These are phyloP conservation scores for Monosporascus sp. DNA, from an alignment of 2,329 filamentous ascomycete genomes.

Conservation along the genomic window DNA sequence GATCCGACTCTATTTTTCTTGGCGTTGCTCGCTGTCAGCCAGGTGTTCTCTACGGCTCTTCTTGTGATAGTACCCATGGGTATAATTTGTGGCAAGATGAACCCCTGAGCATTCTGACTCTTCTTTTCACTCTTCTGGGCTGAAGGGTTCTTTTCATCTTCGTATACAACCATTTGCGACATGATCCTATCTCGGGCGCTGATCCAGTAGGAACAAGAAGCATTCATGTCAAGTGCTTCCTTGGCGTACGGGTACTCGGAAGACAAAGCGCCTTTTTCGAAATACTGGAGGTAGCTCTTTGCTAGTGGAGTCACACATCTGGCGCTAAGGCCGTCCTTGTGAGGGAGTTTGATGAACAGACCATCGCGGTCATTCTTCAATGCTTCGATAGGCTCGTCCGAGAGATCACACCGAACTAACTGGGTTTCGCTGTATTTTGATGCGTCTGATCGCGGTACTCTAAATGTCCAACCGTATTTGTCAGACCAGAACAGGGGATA, in stretches of 20 bases:
- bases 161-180: conserved; percentile 92
- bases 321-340: conserved; percentile 86
- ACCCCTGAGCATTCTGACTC: conserved; percentile 48
- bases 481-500: conserved; percentile 91
- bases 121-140: conserved; percentile 15
- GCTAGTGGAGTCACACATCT: conserved; percentile 84
- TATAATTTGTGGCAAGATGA: conserved; percentile 91
- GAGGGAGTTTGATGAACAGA: conserved; percentile 86
- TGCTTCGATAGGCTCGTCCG: conserved; percentile 62
- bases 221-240: conserved; percentile 96
- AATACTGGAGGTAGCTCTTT: conserved; percentile 85
- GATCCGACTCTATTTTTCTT: conserved; percentile 95
- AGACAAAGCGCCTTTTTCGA: conserved; percentile 81
- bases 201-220: conserved; percentile 98
- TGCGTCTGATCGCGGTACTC: conserved; percentile 59
- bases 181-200: conserved; percentile 88
- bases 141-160: conserved; percentile 48
- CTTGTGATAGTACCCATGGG: conserved; percentile 98
- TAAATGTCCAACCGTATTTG: conserved; percentile 88
- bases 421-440: conserved; percentile 65
- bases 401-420: conserved; percentile 70
- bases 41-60: conserved; percentile 93
- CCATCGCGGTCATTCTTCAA: conserved; percentile 62
- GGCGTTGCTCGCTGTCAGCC: conserved; percentile 95
- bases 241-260: conserved; percentile 89